Evolutionary conservation across 2,329 filamentous ascomycete species (phyloP).

Genomic region (Aureobasidium sp.): DNA sequence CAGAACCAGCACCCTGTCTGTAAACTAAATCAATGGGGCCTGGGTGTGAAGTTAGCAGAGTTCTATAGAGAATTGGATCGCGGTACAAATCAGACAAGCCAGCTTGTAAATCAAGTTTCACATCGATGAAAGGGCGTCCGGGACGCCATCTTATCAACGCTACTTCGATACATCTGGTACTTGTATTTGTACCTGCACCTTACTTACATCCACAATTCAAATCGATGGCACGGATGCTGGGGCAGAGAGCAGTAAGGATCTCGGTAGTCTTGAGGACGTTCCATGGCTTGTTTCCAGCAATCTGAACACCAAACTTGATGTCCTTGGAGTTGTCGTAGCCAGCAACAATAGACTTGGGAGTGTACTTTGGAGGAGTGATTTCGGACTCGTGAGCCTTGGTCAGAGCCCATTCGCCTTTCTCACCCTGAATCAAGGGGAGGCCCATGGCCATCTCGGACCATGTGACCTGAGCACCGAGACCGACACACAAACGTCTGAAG

Average conservation of each 20-base stretch:
- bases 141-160: too few species aligned
- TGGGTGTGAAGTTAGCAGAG: too few species aligned
- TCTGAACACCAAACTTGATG: conserved; percentile 83
- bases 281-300: conserved; percentile 88
- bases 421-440: conserved; percentile 78
- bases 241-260: conserved; percentile 64
- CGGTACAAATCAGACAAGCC: too few species aligned
- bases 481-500: conserved; percentile 81
- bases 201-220: conserved; percentile 77
- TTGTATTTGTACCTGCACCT: too few species aligned
- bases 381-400: conserved; percentile 89
- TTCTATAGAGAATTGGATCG: too few species aligned
- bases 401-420: conserved; percentile 88
- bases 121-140: too few species aligned
- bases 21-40: conserved; percentile 84
- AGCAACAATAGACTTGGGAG: conserved; percentile 51
- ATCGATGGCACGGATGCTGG: conserved; percentile 81
- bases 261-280: conserved; percentile 83
- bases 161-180: too few species aligned
- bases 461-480: conserved; percentile 82
- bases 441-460: conserved; percentile 99
- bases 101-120: too few species aligned
- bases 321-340: conserved; percentile 78
- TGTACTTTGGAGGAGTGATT: conserved; percentile 61
- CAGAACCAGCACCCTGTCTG: conserved; percentile 79